Conservation (phyloP, 2,329 filamentous ascomycete genomes). For the Boeremia lycopersici region DNA sequence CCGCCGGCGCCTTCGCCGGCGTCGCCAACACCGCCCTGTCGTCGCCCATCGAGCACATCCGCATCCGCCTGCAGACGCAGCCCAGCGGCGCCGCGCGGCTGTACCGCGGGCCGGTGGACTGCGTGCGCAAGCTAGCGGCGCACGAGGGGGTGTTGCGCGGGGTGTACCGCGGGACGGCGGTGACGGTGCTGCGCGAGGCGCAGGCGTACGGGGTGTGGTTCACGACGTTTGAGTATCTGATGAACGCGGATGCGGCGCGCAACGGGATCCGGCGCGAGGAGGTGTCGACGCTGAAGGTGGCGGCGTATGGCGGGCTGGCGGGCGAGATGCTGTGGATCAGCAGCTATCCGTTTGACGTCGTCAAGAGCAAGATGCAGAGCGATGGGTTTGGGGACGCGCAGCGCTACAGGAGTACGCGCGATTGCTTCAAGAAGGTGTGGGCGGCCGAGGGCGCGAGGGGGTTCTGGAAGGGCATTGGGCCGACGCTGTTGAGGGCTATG, state of each 20-base stretch:
- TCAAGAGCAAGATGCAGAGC: constrained; percentile 99
- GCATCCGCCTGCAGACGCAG: constrained; percentile 94
- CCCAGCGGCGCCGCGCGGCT: constrained; percentile 81
- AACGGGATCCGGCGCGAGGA: constrained; percentile 77
- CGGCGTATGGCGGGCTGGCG: constrained; percentile 88
- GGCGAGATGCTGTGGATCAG: constrained; percentile 92
- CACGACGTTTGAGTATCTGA: constrained; percentile 90
- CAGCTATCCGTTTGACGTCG: constrained; percentile 94
- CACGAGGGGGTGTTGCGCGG: constrained; percentile 72
- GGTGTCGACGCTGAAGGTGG: constrained; percentile 83
- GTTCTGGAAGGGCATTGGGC: constrained; percentile 94
- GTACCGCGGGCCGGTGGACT: constrained; percentile 87
- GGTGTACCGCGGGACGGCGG: constrained; percentile 84
- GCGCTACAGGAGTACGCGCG: constrained; percentile 80
- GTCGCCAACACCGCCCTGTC: constrained; percentile 88
- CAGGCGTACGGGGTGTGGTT: constrained; percentile 98
- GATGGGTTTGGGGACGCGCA: constrained; percentile 80
- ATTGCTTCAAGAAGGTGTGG: constrained; percentile 87
- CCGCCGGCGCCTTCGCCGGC: constrained; percentile 88
- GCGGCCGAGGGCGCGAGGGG: constrained; percentile 75
- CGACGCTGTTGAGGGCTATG: constrained; percentile 92
- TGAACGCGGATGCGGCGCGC: constrained; percentile 84
- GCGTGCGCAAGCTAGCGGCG: constrained; percentile 79
- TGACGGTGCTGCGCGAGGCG: constrained; percentile 87
- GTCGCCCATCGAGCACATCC: constrained; percentile 92